Base-by-base conservation (phyloP, 169 alveolate species). In the Plasmodium fragile region DNA sequence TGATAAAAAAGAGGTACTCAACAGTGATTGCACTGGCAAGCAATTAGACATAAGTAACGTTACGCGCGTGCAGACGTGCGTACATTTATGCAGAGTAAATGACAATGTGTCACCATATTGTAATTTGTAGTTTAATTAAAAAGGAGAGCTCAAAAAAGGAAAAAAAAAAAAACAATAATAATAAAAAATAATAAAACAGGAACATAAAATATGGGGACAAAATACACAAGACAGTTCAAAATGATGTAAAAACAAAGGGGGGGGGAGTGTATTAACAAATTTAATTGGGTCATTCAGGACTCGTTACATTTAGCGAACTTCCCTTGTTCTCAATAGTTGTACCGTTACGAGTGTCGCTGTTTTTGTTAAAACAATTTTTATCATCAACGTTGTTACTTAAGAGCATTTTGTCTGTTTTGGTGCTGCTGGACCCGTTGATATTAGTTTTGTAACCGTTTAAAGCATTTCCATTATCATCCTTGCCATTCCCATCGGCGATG, bases 211-310 rank as follows among this genome's bases (percentile, higher is more conserved):
- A 18, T 65, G 36, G 28, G 28, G 36, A 16, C 8, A 65, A 18
- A 65, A 65, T 65, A 18, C 36, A 65, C 75, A 32, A 53, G 41
- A 81, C 90, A 81, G 16, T 81, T 81, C 65, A 81, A 81, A 81
- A 81, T 13, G 30, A 11, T 65, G 34, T 65, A 22, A 65, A 65
- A 52, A 16, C 28, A 81, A 81, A 52, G 53, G 16, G 55, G 18
- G 43, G 52, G 52, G 11, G 52, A 10, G 8, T 28, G 34, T 28
- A 22, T 11, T 49, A 49, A 7, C 22, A 34, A 55, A 16, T 30
- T 81, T 52, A 81, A 81, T 3, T 30, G 43, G 22, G 41, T 4
- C 70, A 53, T 55, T 81, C 55, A 7, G 70, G 41, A 80, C 4
- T 81, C 16, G 71, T 81, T 25, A 30, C 39, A 55, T 53, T 52